phyloP scores from a whole-genome alignment of 768 basidiomycete genomes.

The Lactifluus subvellereus region DNA sequence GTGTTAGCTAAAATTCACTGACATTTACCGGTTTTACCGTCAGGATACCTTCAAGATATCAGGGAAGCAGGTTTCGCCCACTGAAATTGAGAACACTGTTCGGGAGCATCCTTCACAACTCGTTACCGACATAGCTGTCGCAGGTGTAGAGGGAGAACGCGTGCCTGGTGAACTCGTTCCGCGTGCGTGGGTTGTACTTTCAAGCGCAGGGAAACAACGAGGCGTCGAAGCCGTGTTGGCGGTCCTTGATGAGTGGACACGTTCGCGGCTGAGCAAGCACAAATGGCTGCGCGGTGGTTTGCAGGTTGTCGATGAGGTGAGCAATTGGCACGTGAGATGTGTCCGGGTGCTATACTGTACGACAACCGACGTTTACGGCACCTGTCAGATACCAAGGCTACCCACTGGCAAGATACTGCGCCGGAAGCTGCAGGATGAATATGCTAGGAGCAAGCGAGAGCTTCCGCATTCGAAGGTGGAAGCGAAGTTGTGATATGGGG shows the following conservation, averaged over 20 bases:
- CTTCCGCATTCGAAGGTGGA: background rate
- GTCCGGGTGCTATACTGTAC: background rate
- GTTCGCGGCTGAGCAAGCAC: constrained; percentile 59
- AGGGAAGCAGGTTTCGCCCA: constrained; percentile 73
- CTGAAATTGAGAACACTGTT: constrained; percentile 67
- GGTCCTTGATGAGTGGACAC: constrained; percentile 55
- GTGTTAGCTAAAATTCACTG: background rate
- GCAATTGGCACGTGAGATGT: background rate
- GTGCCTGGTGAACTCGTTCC: constrained; percentile 70
- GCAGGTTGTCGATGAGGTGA: constrained; percentile 55
- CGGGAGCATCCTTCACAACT: constrained; percentile 47
- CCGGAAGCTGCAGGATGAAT: constrained; percentile 49
- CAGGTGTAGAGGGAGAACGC: constrained; percentile 67
- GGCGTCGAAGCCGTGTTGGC: constrained; percentile 38
- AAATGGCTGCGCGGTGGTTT: constrained; percentile 76
- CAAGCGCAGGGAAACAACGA: constrained; percentile 43
- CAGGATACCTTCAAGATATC: constrained; percentile 79
- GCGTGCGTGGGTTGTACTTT: constrained; percentile 73
- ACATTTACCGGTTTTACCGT: background rate
- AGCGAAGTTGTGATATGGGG: background rate
- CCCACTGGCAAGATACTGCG: constrained; percentile 70
- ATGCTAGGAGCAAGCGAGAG: background rate
- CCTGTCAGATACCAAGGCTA: constrained; percentile 58
- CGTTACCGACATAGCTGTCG: constrained; percentile 62
- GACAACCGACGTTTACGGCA: background rate